Conservation (phyloP, 1,284 basidiomycete species). For the Phaffia rhodozyma region DNA sequence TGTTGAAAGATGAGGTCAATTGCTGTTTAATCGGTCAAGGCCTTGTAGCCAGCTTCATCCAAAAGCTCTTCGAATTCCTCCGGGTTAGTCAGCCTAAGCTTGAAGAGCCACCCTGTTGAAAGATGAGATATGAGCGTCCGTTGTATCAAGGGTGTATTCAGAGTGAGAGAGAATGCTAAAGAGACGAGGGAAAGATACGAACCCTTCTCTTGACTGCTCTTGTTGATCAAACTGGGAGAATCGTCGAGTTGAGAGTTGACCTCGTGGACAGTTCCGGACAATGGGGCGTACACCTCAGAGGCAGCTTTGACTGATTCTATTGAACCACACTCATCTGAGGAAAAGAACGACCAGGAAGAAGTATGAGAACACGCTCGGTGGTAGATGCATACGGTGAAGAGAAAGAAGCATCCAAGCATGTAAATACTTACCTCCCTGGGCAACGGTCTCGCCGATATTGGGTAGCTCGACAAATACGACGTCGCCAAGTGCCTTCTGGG, state of each 20-base stretch:
- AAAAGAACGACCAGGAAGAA: not conserved
- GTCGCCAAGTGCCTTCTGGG: conserved; percentile 84
- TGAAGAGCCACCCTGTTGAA: conserved; percentile 80
- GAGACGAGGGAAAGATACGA: conserved; percentile 12
- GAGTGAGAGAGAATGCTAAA: not conserved
- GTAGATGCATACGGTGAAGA: not conserved
- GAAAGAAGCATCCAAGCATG: not conserved
- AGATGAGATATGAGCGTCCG: not conserved
- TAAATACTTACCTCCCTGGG: conserved; percentile 54
- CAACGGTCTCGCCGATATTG: conserved; percentile 51
- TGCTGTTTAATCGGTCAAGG: conserved; percentile 45
- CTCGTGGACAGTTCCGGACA: conserved; percentile 69
- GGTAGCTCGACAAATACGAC: conserved; percentile 97
- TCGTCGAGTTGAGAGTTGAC: conserved; percentile 63
- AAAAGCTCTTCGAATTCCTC: conserved; percentile 66
- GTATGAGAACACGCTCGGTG: not conserved
- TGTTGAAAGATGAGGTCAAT: too few species aligned
- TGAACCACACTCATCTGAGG: conserved; percentile 78
- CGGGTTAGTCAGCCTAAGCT: conserved; percentile 70
- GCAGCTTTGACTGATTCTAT: conserved; percentile 98
- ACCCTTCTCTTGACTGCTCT: conserved; percentile 77
- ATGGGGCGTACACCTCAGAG: conserved; percentile 91
- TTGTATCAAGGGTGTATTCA: not conserved
- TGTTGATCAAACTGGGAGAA: conserved; percentile 76
- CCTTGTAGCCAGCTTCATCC: conserved; percentile 64